phyloP scores from a whole-genome alignment of 306 rosid species.

The Datisca glomerata region DNA sequence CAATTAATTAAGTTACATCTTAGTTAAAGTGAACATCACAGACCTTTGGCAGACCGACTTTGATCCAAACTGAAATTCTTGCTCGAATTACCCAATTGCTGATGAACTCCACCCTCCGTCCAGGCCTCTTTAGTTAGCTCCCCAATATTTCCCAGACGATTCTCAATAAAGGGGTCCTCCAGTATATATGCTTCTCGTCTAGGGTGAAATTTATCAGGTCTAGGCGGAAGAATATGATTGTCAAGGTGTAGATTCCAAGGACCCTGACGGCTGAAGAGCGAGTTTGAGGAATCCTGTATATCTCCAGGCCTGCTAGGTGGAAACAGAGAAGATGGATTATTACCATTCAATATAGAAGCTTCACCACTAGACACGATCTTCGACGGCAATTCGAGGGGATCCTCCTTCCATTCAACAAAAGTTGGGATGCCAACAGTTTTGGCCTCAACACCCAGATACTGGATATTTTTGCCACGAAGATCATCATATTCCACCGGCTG shows the following conservation, averaged over 20 bases:
- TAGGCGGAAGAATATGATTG: slow-evolving; percentile 47
- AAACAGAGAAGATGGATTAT: slow-evolving; percentile 17
- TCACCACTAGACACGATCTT: slow-evolving; percentile 15
- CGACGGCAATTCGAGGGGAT: slow-evolving; percentile 7
- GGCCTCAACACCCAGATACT: slow-evolving; percentile 15
- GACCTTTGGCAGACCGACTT: slow-evolving; percentile 36
- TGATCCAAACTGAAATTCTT: slow-evolving; percentile 38
- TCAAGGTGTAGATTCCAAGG: slow-evolving; percentile 64
- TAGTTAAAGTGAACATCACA: slow-evolving; percentile 13
- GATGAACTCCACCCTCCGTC: slow-evolving; percentile 33
- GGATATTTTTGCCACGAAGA: slow-evolving; percentile 16
- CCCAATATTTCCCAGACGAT: slow-evolving; percentile 18
- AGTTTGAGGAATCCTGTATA: slow-evolving; percentile 49
- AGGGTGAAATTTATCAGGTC: slow-evolving; percentile 24
- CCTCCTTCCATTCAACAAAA: slow-evolving; percentile 21
- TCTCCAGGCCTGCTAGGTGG: slow-evolving; percentile 31
- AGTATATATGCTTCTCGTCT: slow-evolving; percentile 32
- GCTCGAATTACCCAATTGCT: slow-evolving; percentile 22
- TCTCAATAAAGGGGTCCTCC: slow-evolving; percentile 35
- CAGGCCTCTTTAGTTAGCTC: slow-evolving; percentile 28
- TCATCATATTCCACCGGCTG: slow-evolving; percentile 19
- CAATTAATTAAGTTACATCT: too few species aligned
- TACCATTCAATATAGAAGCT: slow-evolving; percentile 11
- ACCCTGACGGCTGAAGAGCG: slow-evolving; percentile 76
- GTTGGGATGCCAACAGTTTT: slow-evolving; percentile 7